These are phyloP conservation scores for Volvox africanus DNA, from an alignment of 139 green algal species.

Conservation along the genomic window DNA sequence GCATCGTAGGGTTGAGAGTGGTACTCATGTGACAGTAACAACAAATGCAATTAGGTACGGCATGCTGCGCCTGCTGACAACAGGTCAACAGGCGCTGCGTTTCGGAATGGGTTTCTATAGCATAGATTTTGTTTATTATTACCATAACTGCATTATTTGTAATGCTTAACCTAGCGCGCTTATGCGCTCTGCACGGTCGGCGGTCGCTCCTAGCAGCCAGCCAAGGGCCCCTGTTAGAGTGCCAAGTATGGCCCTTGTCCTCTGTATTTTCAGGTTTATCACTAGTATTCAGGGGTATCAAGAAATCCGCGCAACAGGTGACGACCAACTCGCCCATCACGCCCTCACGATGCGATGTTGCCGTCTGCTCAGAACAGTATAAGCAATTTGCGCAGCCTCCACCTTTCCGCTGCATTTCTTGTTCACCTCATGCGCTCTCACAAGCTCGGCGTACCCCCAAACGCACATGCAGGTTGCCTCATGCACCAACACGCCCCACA, in stretches of 20 bases:
- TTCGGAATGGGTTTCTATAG: neutral
- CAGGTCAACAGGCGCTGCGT: neutral
- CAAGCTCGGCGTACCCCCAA: too few relatives aligned
- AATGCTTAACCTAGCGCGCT: neutral
- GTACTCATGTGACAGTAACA: too few relatives aligned
- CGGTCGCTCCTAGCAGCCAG: neutral
- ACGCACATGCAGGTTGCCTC: too few relatives aligned
- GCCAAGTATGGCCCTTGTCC: neutral
- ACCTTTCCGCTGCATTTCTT: too few relatives aligned
- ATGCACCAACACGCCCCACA: too few relatives aligned
- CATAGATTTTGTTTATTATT: too few relatives aligned
- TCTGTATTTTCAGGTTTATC: neutral
- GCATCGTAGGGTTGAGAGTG: too few relatives aligned
- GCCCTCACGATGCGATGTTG: too few relatives aligned
- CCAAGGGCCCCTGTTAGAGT: neutral
- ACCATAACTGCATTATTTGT: neutral
- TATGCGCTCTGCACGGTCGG: neutral
- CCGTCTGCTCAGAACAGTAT: too few relatives aligned
- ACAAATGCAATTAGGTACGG: neutral
- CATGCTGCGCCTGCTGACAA: slow-evolving; percentile 11
- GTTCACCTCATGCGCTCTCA: too few relatives aligned
- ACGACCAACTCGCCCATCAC: neutral
- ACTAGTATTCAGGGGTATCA: neutral
- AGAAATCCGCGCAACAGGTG: slow-evolving; percentile 25
- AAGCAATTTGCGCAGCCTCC: too few relatives aligned